Base-by-base conservation (phyloP, 2,329 filamentous ascomycete genomes). In the Cordyceps militaris region DNA sequence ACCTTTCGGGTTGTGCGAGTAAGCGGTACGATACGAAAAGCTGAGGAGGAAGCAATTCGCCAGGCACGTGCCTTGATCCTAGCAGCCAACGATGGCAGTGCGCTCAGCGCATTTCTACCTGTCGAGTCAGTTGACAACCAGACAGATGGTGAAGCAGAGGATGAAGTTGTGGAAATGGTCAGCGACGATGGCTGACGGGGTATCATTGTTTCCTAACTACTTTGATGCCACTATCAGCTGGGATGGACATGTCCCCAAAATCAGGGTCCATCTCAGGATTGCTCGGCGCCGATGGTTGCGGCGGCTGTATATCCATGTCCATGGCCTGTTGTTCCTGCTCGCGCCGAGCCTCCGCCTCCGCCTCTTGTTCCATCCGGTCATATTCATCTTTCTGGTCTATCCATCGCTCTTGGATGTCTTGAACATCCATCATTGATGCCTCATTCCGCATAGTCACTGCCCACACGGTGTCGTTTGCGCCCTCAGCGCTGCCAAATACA, bases 381-480 rank as follows among this genome's bases (percentile, higher is more conserved):
- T 90, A 91, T 63, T 88, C 90, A 16, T 92, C 92, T 69, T 92
- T 94, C 42, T 86, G 80, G 73, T 97, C 93, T 32, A 99, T 76
- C 94, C 94, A 99, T 61, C 94, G 81, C 75, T 99, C 94, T 73
- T 99, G 94, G 62, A 97, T 86, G 72, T 99, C 93, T 60, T 87
- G 79, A 10, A 91, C 85, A 65, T 95, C 91, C 79, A 96, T 85
- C 73, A 85, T 76, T 32, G 83, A 84, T 36, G 85, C 83, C 59
- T 86, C 85, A 59, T 85, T 85, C 58, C 91, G 84, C 84, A 97
- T 96, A 3, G 94, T 91, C 46, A 97, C 86, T 67, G 95, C 90
- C 94, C 94, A 99, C n/a, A 99, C 84, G 7, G 88, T 92, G 70
- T 99, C 93, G 65, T 97, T 97, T 47, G 91, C 90, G 2, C 91